A percentile compares a stretch with the other conserved stretches of the same genome.
phyloP scores from a whole-genome alignment of 192 early-diverging fungal genomes.

The Gigaspora rosea region DNA sequence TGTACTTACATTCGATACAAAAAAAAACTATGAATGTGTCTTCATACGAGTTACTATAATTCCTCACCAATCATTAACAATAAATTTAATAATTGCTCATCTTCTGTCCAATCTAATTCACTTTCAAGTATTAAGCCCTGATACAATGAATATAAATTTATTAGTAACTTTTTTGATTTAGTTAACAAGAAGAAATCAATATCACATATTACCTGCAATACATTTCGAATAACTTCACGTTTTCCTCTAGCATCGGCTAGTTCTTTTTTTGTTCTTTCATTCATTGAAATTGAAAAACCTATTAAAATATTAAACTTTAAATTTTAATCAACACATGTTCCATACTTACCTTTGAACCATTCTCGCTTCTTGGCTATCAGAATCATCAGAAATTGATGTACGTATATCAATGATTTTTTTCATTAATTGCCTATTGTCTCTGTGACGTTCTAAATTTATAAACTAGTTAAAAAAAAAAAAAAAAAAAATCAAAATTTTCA shows the following conservation, averaged over 20 bases:
- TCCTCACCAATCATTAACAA: no score
- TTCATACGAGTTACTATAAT: no score
- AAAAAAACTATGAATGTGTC: no score
- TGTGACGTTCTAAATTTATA: background rate
- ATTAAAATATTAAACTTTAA: no score
- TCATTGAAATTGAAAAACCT: no score
- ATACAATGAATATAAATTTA: no score
- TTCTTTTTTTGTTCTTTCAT: background rate
- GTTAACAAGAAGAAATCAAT: background rate
- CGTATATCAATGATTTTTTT: background rate
- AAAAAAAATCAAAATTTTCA: no score
- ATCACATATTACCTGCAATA: background rate
- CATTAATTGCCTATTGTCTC: background rate
- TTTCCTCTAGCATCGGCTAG: no score
- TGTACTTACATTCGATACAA: no score
- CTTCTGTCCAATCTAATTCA: background rate
- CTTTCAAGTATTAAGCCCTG: background rate
- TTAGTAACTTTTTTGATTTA: background rate
- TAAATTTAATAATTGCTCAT: no score
- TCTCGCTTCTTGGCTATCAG: background rate
- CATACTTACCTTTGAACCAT: background rate
- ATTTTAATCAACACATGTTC: background rate
- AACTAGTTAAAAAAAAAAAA: no score
- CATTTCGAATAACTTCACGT: no score
- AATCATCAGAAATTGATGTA: background rate